A percentile compares a stretch with the other conserved stretches of the same genome.
These are phyloP conservation scores for Paramecium tetraurelia DNA, from an alignment of 73 alveolate genomes.

Conservation along the genomic window DNA sequence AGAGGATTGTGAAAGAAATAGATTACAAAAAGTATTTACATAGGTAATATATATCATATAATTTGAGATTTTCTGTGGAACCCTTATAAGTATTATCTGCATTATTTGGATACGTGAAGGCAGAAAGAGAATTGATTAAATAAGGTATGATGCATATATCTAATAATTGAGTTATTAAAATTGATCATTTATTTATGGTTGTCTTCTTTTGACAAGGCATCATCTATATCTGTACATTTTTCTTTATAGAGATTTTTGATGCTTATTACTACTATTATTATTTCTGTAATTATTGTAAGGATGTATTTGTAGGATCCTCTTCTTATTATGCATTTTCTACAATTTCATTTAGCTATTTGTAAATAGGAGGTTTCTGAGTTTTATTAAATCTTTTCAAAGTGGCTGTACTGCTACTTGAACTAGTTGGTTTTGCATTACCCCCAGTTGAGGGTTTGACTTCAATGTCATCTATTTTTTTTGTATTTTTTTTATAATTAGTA, in stretches of 20 bases:
- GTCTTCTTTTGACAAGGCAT: neutral
- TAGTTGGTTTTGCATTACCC: neutral
- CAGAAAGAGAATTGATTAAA: conserved; percentile 47
- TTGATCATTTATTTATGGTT: neutral
- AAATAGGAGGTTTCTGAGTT: neutral
- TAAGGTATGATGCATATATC: conserved; percentile 29
- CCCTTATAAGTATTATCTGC: conserved; percentile 29
- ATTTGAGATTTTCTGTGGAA: conserved; percentile 36
- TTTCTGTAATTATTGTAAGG: neutral
- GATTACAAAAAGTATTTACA: conserved; percentile 23
- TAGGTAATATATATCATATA: neutral
- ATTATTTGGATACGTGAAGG: conserved; percentile 35
- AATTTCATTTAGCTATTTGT: neutral
- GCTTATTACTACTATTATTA: neutral
- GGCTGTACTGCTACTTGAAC: conserved; percentile 27
- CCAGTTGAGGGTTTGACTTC: neutral
- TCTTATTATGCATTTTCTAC: neutral
- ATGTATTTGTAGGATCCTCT: neutral
- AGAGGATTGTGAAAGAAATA: conserved; percentile 14
- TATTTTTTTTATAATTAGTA: neutral
- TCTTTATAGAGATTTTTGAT: neutral
- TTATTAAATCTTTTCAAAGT: conserved; percentile 8
- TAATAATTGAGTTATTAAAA: neutral
- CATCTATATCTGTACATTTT: neutral
- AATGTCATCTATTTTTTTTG: neutral